Conservation (phyloP, 2,329 filamentous ascomycete species). For the Talaromyces sp. region DNA sequence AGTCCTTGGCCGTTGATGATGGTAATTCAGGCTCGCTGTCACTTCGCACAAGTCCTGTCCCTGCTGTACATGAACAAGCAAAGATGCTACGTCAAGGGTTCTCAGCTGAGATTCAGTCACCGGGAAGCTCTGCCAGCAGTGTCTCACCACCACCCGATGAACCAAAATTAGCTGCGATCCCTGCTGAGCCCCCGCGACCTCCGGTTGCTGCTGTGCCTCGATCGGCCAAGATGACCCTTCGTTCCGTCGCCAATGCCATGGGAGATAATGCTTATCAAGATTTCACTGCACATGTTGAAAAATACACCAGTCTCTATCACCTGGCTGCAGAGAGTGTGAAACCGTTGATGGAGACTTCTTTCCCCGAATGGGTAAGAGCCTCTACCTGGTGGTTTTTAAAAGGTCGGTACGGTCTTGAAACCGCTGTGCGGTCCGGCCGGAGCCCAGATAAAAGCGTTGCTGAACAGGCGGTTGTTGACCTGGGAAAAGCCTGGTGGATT, state of each 20-base stretch:
- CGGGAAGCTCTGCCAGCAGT: constrained; percentile 11
- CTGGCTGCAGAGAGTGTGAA: constrained; percentile 70
- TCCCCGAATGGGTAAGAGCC: constrained; percentile 65
- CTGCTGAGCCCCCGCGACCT: constrained; percentile 1
- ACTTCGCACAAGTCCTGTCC: constrained; percentile 23
- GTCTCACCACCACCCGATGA: constrained; percentile 9
- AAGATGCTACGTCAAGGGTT: constrained; percentile 22
- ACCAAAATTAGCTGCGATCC: background rate
- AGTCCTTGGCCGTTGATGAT: constrained; percentile 15
- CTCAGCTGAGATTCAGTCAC: constrained; percentile 17
- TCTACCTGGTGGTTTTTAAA: constrained; percentile 87
- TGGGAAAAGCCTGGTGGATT: constrained; percentile 87
- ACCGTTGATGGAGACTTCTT: constrained; percentile 58
- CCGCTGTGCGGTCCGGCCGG: constrained; percentile 59
- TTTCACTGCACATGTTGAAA: constrained; percentile 66
- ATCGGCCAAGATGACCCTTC: constrained; percentile 28
- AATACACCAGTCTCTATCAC: constrained; percentile 70
- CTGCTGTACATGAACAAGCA: constrained; percentile 14
- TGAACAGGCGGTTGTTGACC: constrained; percentile 77
- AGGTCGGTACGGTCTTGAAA: constrained; percentile 71
- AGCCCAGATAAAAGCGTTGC: constrained; percentile 18
- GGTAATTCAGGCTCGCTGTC: constrained; percentile 21
- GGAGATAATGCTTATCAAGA: constrained; percentile 62
- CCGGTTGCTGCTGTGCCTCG: constrained; percentile 10
- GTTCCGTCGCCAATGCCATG: constrained; percentile 38